phyloP scores from a whole-genome alignment of 306 rosid genomes.

The Calophaca sinica region DNA sequence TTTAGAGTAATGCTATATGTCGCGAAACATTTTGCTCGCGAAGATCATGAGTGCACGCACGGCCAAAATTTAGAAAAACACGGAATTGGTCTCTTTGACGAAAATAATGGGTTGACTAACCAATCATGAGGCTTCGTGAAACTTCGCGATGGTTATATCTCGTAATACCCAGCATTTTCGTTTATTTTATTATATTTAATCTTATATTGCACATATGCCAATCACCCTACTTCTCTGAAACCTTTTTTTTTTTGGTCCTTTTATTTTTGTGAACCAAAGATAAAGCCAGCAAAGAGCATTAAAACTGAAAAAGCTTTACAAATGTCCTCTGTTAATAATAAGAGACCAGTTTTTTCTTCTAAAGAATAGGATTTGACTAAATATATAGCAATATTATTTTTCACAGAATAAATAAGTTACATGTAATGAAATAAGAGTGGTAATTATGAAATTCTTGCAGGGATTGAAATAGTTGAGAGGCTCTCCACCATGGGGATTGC shows the following conservation, averaged over 20 bases:
- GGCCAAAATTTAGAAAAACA: too few relatives aligned
- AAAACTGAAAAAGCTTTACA: background rate
- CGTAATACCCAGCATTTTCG: too few relatives aligned
- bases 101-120: too few relatives aligned
- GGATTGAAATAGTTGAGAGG: slow-evolving; percentile 85
- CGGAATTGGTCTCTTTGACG: too few relatives aligned
- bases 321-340: background rate
- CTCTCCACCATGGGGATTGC: slow-evolving; percentile 96
- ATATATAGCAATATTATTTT: background rate
- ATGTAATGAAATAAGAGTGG: background rate
- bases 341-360: background rate
- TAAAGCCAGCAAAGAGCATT: background rate
- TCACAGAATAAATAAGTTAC: background rate
- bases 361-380: background rate
- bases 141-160: too few relatives aligned
- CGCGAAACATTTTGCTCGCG: too few relatives aligned
- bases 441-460: slow-evolving; percentile 53
- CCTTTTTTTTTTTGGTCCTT: too few relatives aligned
- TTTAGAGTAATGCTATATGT: too few relatives aligned
- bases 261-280: too few relatives aligned
- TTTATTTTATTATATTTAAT: background rate
- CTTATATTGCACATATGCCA: background rate
- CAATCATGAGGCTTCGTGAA: too few relatives aligned
- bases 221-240: background rate
- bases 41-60: too few relatives aligned